Conservation (phyloP, 495 filamentous ascomycete genomes). For the Xylaria acuta region DNA sequence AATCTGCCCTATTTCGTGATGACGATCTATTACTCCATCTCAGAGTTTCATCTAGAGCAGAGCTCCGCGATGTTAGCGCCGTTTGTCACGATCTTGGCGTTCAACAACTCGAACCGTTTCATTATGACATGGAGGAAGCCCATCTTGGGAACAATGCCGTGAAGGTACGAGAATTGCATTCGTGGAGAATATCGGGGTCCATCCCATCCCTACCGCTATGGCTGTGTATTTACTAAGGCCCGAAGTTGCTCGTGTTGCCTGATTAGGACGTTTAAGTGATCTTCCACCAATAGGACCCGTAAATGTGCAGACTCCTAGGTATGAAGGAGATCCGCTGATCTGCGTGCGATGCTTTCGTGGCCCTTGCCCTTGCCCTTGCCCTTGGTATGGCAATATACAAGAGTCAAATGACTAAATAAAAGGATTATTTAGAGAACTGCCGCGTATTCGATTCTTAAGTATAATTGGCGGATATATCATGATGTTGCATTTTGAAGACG, state of each 20-base stretch:
- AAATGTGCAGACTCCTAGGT: neutral
- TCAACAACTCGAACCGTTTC: neutral
- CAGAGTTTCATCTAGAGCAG: neutral
- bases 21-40: neutral
- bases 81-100: neutral
- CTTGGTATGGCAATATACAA: neutral
- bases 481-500: neutral
- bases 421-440: neutral
- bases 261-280: conserved; percentile 12
- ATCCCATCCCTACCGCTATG: neutral
- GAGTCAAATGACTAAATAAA: neutral
- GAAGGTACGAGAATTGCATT: neutral
- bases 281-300: conserved; percentile 17
- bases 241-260: conserved; percentile 7
- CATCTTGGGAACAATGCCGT: neutral
- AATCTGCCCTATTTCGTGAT: neutral
- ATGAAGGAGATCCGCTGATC: conserved; percentile 5
- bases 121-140: neutral
- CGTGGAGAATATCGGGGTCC: conserved; percentile 9
- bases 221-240: neutral
- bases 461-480: neutral
- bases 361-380: neutral
- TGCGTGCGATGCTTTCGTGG: neutral
- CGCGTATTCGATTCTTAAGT: neutral
- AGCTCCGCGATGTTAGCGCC: neutral